Evolutionary conservation across 441 rosid genomes (phyloP).

Genomic region (Populus tomentosa): DNA sequence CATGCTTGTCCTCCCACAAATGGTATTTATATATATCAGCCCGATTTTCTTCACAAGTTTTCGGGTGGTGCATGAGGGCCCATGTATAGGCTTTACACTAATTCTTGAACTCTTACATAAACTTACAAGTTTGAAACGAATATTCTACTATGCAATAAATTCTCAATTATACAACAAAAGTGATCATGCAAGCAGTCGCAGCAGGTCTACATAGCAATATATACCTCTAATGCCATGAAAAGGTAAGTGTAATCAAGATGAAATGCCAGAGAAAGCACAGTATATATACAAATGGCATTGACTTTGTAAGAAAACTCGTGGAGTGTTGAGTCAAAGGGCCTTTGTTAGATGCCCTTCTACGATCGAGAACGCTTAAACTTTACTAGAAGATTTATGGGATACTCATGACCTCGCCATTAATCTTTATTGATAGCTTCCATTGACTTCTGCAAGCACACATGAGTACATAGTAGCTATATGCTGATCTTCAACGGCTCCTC

Average conservation of each 20-base stretch:
- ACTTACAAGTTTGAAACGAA: background rate
- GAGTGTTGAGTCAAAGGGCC: background rate
- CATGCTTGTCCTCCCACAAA: background rate
- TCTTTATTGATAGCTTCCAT: background rate
- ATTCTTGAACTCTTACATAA: background rate
- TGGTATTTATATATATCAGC: no score
- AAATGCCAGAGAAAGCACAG: background rate
- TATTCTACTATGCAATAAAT: background rate
- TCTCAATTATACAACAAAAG: background rate
- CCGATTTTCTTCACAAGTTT: background rate
- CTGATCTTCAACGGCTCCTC: background rate
- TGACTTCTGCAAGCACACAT: conserved; percentile 6
- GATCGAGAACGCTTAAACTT: background rate
- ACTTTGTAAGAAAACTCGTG: conserved; percentile 15
- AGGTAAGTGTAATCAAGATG: background rate
- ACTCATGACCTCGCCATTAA: background rate
- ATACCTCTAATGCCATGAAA: background rate
- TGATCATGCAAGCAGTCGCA: background rate
- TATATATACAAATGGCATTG: conserved; percentile 1
- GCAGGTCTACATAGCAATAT: background rate
- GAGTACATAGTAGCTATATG: background rate
- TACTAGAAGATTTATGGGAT: background rate
- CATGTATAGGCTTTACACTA: background rate
- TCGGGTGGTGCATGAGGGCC: background rate
- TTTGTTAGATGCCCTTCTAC: conserved; percentile 19